Percentiles rank a stretch among this genome's conserved stretches.
Conservation (phyloP, 495 filamentous ascomycete genomes). For the Xylaria intraflava region DNA sequence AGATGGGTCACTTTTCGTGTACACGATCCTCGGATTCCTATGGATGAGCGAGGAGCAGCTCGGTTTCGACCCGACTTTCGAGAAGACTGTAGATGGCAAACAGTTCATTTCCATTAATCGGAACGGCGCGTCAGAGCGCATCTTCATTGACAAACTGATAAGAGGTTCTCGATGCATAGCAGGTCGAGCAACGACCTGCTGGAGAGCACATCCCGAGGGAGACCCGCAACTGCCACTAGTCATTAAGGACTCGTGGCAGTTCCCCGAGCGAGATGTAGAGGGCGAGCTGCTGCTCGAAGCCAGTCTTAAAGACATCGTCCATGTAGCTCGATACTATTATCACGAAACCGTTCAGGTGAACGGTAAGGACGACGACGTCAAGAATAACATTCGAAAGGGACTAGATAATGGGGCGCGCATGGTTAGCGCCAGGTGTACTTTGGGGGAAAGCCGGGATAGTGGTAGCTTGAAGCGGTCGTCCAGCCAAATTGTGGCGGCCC, state of each 20-base stretch:
- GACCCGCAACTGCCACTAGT: slow-evolving; percentile 12
- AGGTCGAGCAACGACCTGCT: slow-evolving; percentile 42
- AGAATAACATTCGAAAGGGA: too few relatives aligned
- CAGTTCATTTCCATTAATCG: slow-evolving; percentile 34
- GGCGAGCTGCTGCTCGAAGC: too few relatives aligned
- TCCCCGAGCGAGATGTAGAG: too few relatives aligned
- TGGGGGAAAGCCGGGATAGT: too few relatives aligned
- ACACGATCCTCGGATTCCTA: slow-evolving; percentile 40
- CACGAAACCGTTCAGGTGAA: too few relatives aligned
- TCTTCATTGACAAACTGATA: slow-evolving; percentile 40
- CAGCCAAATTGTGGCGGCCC: too few relatives aligned
- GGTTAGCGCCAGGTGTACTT: too few relatives aligned
- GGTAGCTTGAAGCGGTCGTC: too few relatives aligned
- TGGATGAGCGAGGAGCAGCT: slow-evolving; percentile 41
- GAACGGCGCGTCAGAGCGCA: slow-evolving; percentile 31
- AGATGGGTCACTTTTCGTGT: slow-evolving; percentile 40
- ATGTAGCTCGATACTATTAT: too few relatives aligned
- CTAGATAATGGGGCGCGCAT: too few relatives aligned
- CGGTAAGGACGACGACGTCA: too few relatives aligned
- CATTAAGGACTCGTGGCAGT: slow-evolving; percentile 47
- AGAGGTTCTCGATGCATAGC: slow-evolving; percentile 29
- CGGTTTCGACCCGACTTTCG: slow-evolving; percentile 44
- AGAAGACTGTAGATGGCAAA: slow-evolving; percentile 24
- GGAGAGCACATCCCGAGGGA: slow-evolving; percentile 29
- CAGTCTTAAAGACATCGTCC: too few relatives aligned